Percentiles rank a stretch among this genome's conserved stretches.
These are phyloP conservation scores for Saccharum officinarum DNA, from an alignment of 176 grass and related monocot genomes.

Conservation along the genomic window DNA sequence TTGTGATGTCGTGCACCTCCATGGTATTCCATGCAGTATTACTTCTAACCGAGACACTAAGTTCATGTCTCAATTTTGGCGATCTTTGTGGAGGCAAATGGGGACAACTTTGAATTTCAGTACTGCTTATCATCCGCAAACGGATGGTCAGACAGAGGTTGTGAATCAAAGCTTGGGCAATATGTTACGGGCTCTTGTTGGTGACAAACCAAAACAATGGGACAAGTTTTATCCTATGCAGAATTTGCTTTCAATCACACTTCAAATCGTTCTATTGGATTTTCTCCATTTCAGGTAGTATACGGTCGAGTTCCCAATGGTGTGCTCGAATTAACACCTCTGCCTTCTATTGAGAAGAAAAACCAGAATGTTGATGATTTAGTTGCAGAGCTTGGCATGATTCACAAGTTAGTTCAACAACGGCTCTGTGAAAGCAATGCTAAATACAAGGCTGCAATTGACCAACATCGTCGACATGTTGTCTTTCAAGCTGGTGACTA, in stretches of 20 bases:
- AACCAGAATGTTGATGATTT: neutral
- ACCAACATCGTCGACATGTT: neutral
- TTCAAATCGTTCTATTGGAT: neutral
- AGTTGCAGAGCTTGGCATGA: neutral
- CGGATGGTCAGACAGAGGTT: neutral
- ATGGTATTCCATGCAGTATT: neutral
- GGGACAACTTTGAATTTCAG: neutral
- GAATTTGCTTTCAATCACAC: neutral
- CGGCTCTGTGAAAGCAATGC: neutral
- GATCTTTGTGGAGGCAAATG: slow-evolving; percentile 1
- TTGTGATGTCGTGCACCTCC: neutral
- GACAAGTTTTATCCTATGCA: neutral
- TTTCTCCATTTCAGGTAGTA: slow-evolving; percentile 5
- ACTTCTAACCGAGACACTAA: neutral
- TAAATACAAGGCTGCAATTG: neutral
- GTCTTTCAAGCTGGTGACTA: neutral
- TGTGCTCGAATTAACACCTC: neutral
- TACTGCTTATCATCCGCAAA: neutral
- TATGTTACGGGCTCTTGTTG: slow-evolving; percentile 10
- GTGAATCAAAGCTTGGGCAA: neutral
- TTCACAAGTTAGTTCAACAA: slow-evolving; percentile 7
- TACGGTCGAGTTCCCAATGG: neutral
- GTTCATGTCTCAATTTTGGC: slow-evolving; percentile 13
- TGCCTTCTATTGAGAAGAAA: neutral
- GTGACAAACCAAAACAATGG: slow-evolving; percentile 26